Evolutionary conservation across 345 rosid species (phyloP).

Genomic region (Microcos paniculata): DNA sequence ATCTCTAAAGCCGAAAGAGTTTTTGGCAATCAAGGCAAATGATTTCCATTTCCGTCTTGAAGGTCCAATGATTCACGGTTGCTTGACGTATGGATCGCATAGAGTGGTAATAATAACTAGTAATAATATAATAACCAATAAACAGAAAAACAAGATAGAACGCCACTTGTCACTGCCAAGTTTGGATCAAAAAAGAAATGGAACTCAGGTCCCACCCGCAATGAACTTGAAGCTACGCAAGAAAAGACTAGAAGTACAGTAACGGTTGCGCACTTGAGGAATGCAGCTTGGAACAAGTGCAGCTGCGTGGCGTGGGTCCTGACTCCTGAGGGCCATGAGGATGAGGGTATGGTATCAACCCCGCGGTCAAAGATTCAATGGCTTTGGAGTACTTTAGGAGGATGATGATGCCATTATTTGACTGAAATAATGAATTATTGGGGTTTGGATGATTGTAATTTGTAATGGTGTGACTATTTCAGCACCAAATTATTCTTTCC

Average conservation of each 20-base stretch:
- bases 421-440: neutral
- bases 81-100: neutral
- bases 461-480: neutral
- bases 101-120: no score
- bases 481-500: neutral
- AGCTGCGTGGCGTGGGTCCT: neutral
- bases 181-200: neutral
- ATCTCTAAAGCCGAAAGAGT: neutral
- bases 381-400: neutral
- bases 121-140: no score
- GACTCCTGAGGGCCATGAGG: no score
- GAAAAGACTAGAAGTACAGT: no score
- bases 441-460: neutral
- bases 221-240: no score
- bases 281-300: neutral
- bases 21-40: neutral
- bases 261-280: neutral
- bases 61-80: neutral
- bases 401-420: neutral
- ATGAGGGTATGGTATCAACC: neutral
- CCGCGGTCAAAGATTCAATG: neutral
- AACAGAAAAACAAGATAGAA: neutral
- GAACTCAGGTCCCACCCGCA: neutral
- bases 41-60: neutral
- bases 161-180: neutral